phyloP scores from a whole-genome alignment of 257 asterid genomes.

The Nicotiana otophora region DNA sequence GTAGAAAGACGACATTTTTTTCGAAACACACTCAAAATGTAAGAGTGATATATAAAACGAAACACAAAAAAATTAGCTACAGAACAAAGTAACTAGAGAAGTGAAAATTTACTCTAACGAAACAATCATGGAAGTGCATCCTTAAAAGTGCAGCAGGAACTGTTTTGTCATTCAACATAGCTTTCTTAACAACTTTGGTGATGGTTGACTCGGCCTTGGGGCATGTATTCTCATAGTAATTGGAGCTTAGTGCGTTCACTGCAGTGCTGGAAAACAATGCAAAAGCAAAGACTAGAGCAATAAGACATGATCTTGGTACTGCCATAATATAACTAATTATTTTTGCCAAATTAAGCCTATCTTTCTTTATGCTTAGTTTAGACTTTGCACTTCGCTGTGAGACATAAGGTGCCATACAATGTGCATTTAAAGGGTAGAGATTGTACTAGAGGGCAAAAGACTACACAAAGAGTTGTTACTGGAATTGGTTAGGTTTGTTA shows the following conservation, averaged over 20 bases:
- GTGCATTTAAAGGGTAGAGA: slow-evolving; percentile 23
- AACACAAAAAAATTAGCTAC: too few species aligned
- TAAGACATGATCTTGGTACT: slow-evolving; percentile 11
- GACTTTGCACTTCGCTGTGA: too few species aligned
- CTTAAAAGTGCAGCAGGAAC: slow-evolving; percentile 78
- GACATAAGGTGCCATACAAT: not conserved
- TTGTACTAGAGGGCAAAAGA: not conserved
- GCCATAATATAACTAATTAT: slow-evolving; percentile 25
- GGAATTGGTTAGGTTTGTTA: slow-evolving; percentile 5
- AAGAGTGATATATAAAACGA: too few species aligned
- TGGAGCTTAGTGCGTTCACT: slow-evolving; percentile 10
- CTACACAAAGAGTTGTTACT: slow-evolving; percentile 13
- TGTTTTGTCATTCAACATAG: slow-evolving; percentile 53
- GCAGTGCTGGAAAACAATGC: slow-evolving; percentile 3
- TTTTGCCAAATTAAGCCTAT: too few species aligned
- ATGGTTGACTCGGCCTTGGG: too few species aligned
- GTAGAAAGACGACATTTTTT: too few species aligned
- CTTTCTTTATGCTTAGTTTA: too few species aligned
- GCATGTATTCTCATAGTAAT: too few species aligned
- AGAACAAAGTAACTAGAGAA: not conserved
- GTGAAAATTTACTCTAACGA: slow-evolving; percentile 42
- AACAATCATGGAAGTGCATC: slow-evolving; percentile 87
- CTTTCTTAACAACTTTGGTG: slow-evolving; percentile 26
- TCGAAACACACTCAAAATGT: too few species aligned
- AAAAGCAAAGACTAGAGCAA: slow-evolving; percentile 16